phyloP scores from a whole-genome alignment of 306 rosid genomes.

The Lagenaria siceraria region DNA sequence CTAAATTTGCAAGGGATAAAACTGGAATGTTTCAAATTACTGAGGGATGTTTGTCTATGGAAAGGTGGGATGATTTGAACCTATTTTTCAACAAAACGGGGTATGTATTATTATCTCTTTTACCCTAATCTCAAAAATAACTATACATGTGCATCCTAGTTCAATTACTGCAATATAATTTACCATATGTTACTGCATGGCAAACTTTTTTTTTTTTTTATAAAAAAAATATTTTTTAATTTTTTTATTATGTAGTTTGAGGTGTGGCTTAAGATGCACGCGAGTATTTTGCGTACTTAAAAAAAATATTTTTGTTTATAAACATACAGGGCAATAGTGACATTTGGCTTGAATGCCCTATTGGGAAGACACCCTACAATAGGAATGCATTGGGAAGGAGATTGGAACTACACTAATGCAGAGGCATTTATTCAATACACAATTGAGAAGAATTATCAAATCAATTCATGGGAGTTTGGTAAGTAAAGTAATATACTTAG shows the following conservation, averaged over 20 bases:
- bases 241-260: no score
- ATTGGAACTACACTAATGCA: constrained; percentile 62
- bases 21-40: constrained; percentile 52
- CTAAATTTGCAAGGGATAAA: constrained; percentile 37
- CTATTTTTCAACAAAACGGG: constrained; percentile 52
- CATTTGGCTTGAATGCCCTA: constrained; percentile 85
- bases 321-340: constrained; percentile 42
- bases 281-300: no score
- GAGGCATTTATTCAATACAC: constrained; percentile 50
- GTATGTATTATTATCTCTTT: constrained; percentile 20
- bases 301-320: neutral
- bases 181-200: no score
- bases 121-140: no score
- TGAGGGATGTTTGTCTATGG: constrained; percentile 69
- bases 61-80: constrained; percentile 84
- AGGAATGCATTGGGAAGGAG: constrained; percentile 52
- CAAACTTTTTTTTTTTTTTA: no score
- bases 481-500: neutral
- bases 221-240: no score
- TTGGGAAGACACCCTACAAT: constrained; percentile 40
- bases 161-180: no score
- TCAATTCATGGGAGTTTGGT: constrained; percentile 92
- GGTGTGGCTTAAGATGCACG: no score
- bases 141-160: no score
- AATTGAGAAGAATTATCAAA: constrained; percentile 46